A percentile compares a stretch with the other conserved stretches of the same genome.
phyloP scores from a whole-genome alignment of 2,329 filamentous ascomycete genomes.

The Endothia cerciana region DNA sequence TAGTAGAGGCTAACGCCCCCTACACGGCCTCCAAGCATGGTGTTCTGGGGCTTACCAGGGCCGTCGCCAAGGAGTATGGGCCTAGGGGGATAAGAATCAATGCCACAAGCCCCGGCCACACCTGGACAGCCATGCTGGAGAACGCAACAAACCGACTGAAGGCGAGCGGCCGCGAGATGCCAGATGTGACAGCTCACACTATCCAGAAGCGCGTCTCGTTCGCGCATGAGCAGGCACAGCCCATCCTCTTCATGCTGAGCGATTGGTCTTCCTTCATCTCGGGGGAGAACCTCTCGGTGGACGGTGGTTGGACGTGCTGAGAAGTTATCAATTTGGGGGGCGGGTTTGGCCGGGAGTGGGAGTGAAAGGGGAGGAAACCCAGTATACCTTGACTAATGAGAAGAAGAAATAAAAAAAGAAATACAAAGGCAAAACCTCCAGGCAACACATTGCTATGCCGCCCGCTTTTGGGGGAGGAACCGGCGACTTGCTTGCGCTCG shows the following conservation, averaged over 20 bases:
- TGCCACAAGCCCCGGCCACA: slow-evolving; percentile 20
- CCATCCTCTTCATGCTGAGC: slow-evolving; percentile 5
- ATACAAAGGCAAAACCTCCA: neutral
- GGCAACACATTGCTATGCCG: neutral
- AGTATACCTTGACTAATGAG: neutral
- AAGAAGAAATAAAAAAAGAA: neutral
- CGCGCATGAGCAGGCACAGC: slow-evolving; percentile 2
- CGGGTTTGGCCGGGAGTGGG: too few relatives aligned
- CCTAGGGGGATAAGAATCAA: slow-evolving; percentile 36
- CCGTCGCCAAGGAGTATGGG: slow-evolving; percentile 39
- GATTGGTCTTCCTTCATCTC: slow-evolving; percentile 3
- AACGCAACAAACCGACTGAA: neutral
- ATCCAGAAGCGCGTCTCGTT: neutral
- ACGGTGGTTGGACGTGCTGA: neutral
- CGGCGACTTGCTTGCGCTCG: neutral
- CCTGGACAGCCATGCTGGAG: slow-evolving; percentile 5
- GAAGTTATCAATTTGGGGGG: neutral
- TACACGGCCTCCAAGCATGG: slow-evolving; percentile 40
- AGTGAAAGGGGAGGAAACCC: neutral
- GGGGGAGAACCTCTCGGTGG: neutral
- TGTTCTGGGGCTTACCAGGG: slow-evolving; percentile 38
- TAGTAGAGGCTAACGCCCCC: slow-evolving; percentile 22
- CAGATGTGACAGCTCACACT: slow-evolving; percentile 1
- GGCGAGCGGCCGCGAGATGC: slow-evolving; percentile 2
- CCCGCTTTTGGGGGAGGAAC: neutral